Percentiles rank a stretch among this genome's conserved stretches.
phyloP scores from a whole-genome alignment of 106 monocot species.

The Posidonia australis region DNA sequence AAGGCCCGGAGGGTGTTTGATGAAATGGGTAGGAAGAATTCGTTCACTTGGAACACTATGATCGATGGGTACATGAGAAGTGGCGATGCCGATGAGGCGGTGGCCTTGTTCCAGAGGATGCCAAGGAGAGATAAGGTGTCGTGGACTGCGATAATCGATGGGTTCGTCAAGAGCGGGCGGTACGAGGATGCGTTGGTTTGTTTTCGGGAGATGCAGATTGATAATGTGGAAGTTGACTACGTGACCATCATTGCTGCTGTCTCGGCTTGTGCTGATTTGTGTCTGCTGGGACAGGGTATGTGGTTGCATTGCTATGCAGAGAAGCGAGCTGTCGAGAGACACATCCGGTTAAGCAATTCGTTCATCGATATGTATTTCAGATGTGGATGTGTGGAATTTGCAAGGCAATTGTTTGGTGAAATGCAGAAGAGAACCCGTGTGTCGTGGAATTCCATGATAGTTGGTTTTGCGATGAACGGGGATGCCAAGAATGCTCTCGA shows the following conservation, averaged over 20 bases:
- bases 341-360: constrained; percentile 30
- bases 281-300: constrained; percentile 33
- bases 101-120: constrained; percentile 18
- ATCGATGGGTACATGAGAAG: constrained; percentile 25
- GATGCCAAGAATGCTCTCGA: constrained; percentile 17
- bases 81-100: constrained; percentile 14
- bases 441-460: constrained; percentile 45
- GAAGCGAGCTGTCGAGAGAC: background rate
- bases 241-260: constrained; percentile 29
- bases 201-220: constrained; percentile 27
- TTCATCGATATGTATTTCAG: constrained; percentile 20
- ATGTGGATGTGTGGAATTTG: constrained; percentile 1
- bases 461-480: constrained; percentile 35
- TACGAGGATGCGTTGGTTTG: constrained; percentile 28
- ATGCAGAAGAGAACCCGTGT: constrained; percentile 9
- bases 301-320: constrained; percentile 32
- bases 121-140: constrained; percentile 15
- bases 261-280: constrained; percentile 32
- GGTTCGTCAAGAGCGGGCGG: constrained; percentile 41
- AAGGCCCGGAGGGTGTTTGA: constrained; percentile 11
- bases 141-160: constrained; percentile 28
- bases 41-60: constrained; percentile 31
- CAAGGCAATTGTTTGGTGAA: constrained; percentile 5
- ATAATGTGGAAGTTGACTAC: constrained; percentile 34
- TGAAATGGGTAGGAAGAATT: constrained; percentile 4